Evolutionary conservation across 805 yeast species (phyloP), one percentile per base, ranked within the genome.

Genomic region (Nakazawaea holstii): DNA sequence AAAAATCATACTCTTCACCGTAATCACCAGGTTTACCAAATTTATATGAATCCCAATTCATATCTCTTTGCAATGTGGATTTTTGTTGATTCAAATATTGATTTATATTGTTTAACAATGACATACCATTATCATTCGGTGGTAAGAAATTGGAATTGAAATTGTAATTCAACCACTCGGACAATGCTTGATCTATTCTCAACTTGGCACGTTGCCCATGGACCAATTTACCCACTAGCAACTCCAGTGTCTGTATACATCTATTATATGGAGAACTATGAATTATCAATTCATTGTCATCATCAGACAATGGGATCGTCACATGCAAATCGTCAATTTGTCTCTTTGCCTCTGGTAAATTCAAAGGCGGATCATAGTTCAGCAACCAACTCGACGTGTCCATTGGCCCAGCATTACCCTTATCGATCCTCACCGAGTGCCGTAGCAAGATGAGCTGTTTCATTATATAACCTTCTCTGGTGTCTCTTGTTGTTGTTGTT

Each of bases 241-340:
- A 35, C 46, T 65, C 70, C 8, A 66, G 59, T 0, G 76, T 72
- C 53, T 72, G 74, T 6, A 72, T 55, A 52, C 77, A 72, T 50
- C 76, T 52, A 38, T 70, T 62, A 48, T 72, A 72, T 0, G 77
- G 77, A 1, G 76, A 71, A 5, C 69, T 61, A 52, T 72, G 76
- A 4, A 66, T 54, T 26, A 63, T 53, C 3, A 65, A 15, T 30
- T 59, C 45, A 31, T n/a, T n/a, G n/a, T 54, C 43, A 15, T 41
- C 39, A 20, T 47, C 29, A 9, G 44, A 20, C 36, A 13, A 13
- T 11, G 51, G 26, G 32, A 52, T 45, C 11, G 59, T 46, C 7
- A 62, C 35, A 46, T 61, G 57, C 17, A 58, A 54, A 14, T 39
- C 35, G 6, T 14, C 26, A 7, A 65, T 54, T 44, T 67, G 65